These are phyloP conservation scores for Daedalea quercina DNA, from an alignment of 768 basidiomycete genomes.

Conservation along the genomic window DNA sequence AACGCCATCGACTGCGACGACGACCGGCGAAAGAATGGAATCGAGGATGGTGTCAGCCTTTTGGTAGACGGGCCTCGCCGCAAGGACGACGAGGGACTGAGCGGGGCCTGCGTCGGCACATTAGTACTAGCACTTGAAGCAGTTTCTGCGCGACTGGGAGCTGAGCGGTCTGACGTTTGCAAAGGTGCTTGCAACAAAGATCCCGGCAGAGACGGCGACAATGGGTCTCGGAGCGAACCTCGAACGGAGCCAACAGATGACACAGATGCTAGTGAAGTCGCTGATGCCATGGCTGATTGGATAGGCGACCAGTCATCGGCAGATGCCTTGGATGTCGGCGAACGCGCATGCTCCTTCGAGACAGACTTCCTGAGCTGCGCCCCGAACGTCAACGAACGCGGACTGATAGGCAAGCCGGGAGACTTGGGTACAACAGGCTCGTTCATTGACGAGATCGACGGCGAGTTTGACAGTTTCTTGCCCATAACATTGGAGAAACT, in stretches of 20 bases:
- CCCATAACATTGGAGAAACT: constrained; percentile 86
- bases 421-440: constrained; percentile 37
- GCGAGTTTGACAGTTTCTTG: constrained; percentile 62
- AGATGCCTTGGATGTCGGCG: constrained; percentile 35
- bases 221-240: constrained; percentile 18
- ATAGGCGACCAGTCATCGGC: constrained; percentile 51
- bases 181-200: constrained; percentile 28
- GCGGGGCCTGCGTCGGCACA: constrained; percentile 50
- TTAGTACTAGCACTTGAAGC: constrained; percentile 73
- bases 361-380: constrained; percentile 63
- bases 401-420: constrained; percentile 55
- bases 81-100: constrained; percentile 67
- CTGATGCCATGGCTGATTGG: constrained; percentile 72
- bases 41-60: constrained; percentile 86
- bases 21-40: constrained; percentile 90
- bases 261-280: constrained; percentile 67
- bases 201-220: constrained; percentile 16
- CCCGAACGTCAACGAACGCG: constrained; percentile 59
- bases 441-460: constrained; percentile 49
- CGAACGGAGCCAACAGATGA: constrained; percentile 67
- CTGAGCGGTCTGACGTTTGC: constrained; percentile 60
- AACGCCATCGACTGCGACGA: constrained; percentile 84
- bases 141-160: constrained; percentile 64
- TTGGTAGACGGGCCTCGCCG: constrained; percentile 62
- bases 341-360: constrained; percentile 56